phyloP scores from a whole-genome alignment of 1,284 basidiomycete species.

The Coniferiporia sulphurascens region DNA sequence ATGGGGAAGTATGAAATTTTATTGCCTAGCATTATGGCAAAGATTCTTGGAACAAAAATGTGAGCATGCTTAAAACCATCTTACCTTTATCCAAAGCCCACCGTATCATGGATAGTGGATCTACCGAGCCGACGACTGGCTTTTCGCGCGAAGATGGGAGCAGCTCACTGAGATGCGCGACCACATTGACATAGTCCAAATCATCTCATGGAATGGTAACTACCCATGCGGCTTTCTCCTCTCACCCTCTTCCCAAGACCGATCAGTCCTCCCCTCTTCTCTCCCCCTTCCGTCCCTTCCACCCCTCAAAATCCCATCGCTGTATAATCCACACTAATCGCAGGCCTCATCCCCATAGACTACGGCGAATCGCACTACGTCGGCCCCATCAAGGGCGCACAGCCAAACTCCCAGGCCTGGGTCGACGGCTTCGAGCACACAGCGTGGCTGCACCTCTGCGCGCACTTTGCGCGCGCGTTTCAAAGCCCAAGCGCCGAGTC shows the following conservation, averaged over 20 bases:
- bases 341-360: conserved; percentile 22
- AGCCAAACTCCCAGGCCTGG: conserved; percentile 63
- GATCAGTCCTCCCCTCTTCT: too few species aligned
- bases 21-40: conserved; percentile 15
- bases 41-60: conserved; percentile 77
- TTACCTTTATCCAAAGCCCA: not conserved
- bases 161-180: conserved; percentile 56
- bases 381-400: conserved; percentile 63
- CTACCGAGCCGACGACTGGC: conserved; percentile 56
- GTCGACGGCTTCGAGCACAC: conserved; percentile 60
- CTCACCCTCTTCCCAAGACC: too few species aligned
- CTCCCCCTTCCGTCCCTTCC: too few species aligned
- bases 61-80: conserved; percentile 20
- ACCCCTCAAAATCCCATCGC: too few species aligned
- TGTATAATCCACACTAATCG: too few species aligned
- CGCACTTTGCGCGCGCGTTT: conserved; percentile 74
- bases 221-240: not conserved
- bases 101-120: conserved; percentile 39
- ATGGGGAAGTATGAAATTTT: not conserved
- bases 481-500: conserved; percentile 52
- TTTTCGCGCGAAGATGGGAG: conserved; percentile 75
- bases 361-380: conserved; percentile 60
- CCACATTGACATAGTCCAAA: conserved; percentile 54
- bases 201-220: conserved; percentile 55
- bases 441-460: conserved; percentile 62